Evolutionary conservation across 1,284 basidiomycete genomes (phyloP).

Genomic region (Trichosporon ovoides): DNA sequence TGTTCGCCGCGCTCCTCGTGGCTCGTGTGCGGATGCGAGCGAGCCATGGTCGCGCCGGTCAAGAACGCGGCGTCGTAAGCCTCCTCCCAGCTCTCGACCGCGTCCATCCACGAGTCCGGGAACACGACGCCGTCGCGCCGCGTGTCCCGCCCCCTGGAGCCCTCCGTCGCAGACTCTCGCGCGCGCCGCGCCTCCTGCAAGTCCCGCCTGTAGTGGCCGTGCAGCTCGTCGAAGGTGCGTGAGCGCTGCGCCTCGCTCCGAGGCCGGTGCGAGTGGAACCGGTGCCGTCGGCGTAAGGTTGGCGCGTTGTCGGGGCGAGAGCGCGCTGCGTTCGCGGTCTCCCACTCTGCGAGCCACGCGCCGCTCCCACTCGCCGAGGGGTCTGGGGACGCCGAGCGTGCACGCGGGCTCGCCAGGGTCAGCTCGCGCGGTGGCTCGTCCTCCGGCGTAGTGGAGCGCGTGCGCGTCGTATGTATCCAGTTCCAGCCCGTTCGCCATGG

Average conservation of each 20-base stretch:
- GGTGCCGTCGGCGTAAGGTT: not conserved
- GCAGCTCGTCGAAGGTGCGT: slow-evolving; percentile 5
- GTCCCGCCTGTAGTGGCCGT: not conserved
- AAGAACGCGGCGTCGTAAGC: not conserved
- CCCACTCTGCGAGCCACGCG: slow-evolving; percentile 14
- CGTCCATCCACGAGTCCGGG: slow-evolving; percentile 10
- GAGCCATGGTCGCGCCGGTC: not conserved
- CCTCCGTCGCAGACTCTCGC: too few species aligned
- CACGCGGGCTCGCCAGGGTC: slow-evolving; percentile 1
- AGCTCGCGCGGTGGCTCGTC: slow-evolving; percentile 5
- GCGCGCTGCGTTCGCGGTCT: slow-evolving; percentile 4
- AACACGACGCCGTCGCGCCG: slow-evolving; percentile 19
- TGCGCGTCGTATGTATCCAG: slow-evolving; percentile 1
- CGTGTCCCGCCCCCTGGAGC: slow-evolving; percentile 7
- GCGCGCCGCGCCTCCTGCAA: not conserved
- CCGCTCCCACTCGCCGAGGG: not conserved
- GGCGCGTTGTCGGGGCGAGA: not conserved
- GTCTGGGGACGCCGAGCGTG: slow-evolving; percentile 4
- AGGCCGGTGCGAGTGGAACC: slow-evolving; percentile 3
- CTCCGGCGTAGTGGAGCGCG: not conserved
- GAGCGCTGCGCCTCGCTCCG: slow-evolving; percentile 2
- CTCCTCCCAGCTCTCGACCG: not conserved
- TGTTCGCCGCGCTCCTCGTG: not conserved
- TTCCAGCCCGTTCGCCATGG: slow-evolving; percentile 3
- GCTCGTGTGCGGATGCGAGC: not conserved